A percentile compares a stretch with the other conserved stretches of the same genome.
Evolutionary conservation across 306 rosid species (phyloP).

Genomic region (Cyamopsis tetragonoloba): DNA sequence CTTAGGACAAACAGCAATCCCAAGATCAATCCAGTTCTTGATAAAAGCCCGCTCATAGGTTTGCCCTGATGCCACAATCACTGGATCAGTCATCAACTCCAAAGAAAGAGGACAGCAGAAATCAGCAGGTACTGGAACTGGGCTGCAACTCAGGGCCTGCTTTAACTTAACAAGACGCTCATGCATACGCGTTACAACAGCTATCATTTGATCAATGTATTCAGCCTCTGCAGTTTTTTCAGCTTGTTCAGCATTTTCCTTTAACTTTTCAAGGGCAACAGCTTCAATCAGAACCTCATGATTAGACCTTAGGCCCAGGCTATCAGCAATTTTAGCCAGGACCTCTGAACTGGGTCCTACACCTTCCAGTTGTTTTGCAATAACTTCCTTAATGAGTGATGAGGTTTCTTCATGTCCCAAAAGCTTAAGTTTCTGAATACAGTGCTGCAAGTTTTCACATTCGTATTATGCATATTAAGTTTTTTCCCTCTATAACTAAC

Average conservation of each 20-base stretch:
- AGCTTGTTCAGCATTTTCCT: conserved; percentile 79
- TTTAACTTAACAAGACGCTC: conserved; percentile 56
- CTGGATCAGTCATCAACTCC: conserved; percentile 98
- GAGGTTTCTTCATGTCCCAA: conserved; percentile 55
- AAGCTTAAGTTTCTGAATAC: conserved; percentile 67
- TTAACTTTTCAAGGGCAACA: conserved; percentile 80
- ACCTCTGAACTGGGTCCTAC: conserved; percentile 58
- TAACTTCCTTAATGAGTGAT: conserved; percentile 54
- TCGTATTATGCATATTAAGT: conserved; percentile 23
- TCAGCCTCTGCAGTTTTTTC: conserved; percentile 72
- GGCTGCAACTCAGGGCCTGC: conserved; percentile 67
- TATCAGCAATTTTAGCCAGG: conserved; percentile 61
- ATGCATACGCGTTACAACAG: conserved; percentile 56
- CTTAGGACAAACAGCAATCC: conserved; percentile 94
- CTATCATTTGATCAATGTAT: conserved; percentile 65
- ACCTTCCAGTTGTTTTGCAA: conserved; percentile 52
- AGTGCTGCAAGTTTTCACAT: conserved; percentile 53
- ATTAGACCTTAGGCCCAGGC: conserved; percentile 59
- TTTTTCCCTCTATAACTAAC: conserved; percentile 14
- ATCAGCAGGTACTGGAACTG: conserved; percentile 78
- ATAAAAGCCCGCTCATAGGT: conserved; percentile 91
- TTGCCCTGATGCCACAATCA: conserved; percentile 98
- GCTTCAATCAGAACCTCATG: conserved; percentile 88
- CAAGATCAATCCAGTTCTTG: conserved; percentile 88
- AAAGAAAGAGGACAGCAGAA: conserved; percentile 98